These are phyloP conservation scores for Pichia pseudocactophila DNA, from an alignment of 805 yeast genomes.

Conservation along the genomic window DNA sequence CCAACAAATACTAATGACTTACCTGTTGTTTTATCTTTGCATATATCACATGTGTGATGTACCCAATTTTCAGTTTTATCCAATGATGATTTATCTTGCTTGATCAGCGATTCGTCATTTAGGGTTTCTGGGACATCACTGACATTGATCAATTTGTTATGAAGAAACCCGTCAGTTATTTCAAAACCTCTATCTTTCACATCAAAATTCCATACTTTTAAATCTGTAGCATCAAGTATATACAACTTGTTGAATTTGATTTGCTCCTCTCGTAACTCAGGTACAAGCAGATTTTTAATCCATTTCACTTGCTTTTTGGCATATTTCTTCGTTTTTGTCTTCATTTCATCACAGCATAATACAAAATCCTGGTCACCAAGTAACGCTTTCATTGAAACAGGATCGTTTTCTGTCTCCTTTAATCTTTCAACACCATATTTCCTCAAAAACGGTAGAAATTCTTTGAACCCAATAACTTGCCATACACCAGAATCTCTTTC, in stretches of 20 bases:
- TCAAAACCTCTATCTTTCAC: slow-evolving; percentile 49
- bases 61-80: slow-evolving; percentile 39
- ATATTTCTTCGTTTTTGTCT: slow-evolving; percentile 72
- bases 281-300: slow-evolving; percentile 65
- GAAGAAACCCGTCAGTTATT: slow-evolving; percentile 33
- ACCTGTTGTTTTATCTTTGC: slow-evolving; percentile 44
- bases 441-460: slow-evolving; percentile 53
- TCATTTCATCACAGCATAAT: slow-evolving; percentile 65
- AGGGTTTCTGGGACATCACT: slow-evolving; percentile 17
- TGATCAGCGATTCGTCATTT: slow-evolving; percentile 7
- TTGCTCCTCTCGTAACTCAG: slow-evolving; percentile 45
- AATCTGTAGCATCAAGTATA: slow-evolving; percentile 69
- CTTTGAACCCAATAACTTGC: slow-evolving; percentile 94
- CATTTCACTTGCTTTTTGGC: slow-evolving; percentile 86
- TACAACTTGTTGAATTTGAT: slow-evolving; percentile 57
- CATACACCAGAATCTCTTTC: slow-evolving; percentile 69
- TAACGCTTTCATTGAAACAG: neutral
- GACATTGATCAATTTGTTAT: slow-evolving; percentile 1
- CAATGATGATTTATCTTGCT: slow-evolving; percentile 8
- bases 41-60: slow-evolving; percentile 58
- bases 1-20: slow-evolving; percentile 63
- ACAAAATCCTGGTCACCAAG: slow-evolving; percentile 21
- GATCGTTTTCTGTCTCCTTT: neutral
- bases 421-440: slow-evolving; percentile 15
- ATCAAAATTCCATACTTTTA: slow-evolving; percentile 46